Percentiles rank a stretch among this genome's conserved stretches.
phyloP scores from a whole-genome alignment of 352 stramenopile genomes.

The Phytophthora boehmeriae region DNA sequence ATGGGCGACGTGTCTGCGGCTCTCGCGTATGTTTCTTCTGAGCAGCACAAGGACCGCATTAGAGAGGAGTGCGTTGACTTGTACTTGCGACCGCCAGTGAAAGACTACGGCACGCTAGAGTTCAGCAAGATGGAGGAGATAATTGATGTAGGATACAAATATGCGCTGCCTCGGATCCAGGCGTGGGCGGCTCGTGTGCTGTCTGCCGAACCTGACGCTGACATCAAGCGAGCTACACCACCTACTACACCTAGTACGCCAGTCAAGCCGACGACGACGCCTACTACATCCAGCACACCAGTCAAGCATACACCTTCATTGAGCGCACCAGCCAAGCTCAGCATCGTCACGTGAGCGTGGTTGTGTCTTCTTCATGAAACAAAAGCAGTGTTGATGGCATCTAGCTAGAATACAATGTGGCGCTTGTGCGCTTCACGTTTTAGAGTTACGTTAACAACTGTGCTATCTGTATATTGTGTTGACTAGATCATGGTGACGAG shows the following conservation, averaged over 20 bases:
- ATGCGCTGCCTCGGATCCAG: slow-evolving; percentile 72
- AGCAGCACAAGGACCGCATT: slow-evolving; percentile 89
- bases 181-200: slow-evolving; percentile 64
- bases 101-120: slow-evolving; percentile 90
- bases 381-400: neutral
- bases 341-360: slow-evolving; percentile 16
- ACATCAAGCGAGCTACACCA: slow-evolving; percentile 51
- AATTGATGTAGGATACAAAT: slow-evolving; percentile 85
- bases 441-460: slow-evolving; percentile 11
- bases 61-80: slow-evolving; percentile 88
- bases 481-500: slow-evolving; percentile 8
- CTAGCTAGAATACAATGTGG: slow-evolving; percentile 16
- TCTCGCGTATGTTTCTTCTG: slow-evolving; percentile 89
- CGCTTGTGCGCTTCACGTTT: slow-evolving; percentile 13
- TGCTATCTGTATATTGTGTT: slow-evolving; percentile 9
- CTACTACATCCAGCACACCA: slow-evolving; percentile 2
- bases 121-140: slow-evolving; percentile 94
- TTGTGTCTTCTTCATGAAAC: too few relatives aligned
- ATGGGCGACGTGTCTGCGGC: slow-evolving; percentile 92
- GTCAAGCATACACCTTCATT: slow-evolving; percentile 3
- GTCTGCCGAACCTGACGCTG: slow-evolving; percentile 59
- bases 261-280: slow-evolving; percentile 1
- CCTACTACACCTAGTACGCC: slow-evolving; percentile 3
- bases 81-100: slow-evolving; percentile 89
- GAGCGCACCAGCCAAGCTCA: slow-evolving; percentile 21